Evolutionary conservation across 2,329 filamentous ascomycete species (phyloP).

Genomic region (Alternaria postmessia): DNA sequence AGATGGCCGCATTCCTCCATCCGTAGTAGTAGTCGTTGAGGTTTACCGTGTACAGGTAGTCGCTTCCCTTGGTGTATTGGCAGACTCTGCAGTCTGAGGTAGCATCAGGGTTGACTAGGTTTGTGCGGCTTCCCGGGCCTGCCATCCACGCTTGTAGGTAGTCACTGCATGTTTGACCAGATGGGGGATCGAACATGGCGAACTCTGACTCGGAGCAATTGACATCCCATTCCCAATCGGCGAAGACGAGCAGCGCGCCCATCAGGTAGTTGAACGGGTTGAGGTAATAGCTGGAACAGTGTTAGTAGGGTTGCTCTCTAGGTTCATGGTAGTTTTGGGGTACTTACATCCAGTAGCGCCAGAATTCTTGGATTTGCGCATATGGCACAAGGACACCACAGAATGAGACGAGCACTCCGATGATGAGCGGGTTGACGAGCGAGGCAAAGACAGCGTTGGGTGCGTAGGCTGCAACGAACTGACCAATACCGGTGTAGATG

Average conservation of each 20-base stretch:
- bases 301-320: not conserved
- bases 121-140: constrained; percentile 46
- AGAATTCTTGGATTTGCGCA: constrained; percentile 72
- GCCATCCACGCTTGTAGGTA: constrained; percentile 52
- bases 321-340: not conserved
- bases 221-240: constrained; percentile 54
- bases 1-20: constrained; percentile 71
- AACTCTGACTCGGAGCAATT: constrained; percentile 49
- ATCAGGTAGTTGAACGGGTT: constrained; percentile 57
- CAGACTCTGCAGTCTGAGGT: constrained; percentile 67
- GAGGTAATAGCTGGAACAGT: constrained; percentile 40
- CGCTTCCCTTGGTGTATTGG: constrained; percentile 64
- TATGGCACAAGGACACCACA: constrained; percentile 70
- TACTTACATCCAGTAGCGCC: constrained; percentile 57
- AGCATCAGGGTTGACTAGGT: constrained; percentile 68
- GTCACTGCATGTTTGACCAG: constrained; percentile 63
- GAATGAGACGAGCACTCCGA: constrained; percentile 34
- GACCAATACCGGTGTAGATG: constrained; percentile 63
- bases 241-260: constrained; percentile 51
- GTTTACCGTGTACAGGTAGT: constrained; percentile 69
- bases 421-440: constrained; percentile 56
- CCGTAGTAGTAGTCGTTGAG: constrained; percentile 68
- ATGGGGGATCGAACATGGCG: constrained; percentile 58
- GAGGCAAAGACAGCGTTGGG: constrained; percentile 59
- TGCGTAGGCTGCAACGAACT: constrained; percentile 61